These are phyloP conservation scores for Globisporangium emineosum DNA, from an alignment of 352 stramenopile genomes.

Conservation along the genomic window DNA sequence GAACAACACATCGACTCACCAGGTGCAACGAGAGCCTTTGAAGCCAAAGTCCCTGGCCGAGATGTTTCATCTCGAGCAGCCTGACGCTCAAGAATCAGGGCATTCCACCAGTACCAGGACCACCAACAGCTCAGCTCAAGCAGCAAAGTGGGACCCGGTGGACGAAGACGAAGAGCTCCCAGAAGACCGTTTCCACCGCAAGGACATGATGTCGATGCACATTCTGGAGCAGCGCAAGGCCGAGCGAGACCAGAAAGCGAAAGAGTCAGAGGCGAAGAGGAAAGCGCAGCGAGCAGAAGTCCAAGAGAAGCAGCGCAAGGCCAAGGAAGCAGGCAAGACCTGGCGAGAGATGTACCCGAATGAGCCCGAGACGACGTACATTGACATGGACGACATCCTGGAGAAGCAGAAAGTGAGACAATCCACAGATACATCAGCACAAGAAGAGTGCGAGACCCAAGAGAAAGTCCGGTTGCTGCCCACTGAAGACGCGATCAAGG, in stretches of 20 bases:
- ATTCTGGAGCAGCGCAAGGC: constrained; percentile 68
- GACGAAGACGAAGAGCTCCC: constrained; percentile 75
- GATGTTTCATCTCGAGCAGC: constrained; percentile 60
- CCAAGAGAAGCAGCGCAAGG: constrained; percentile 51
- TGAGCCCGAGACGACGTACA: constrained; percentile 71
- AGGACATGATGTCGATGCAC: constrained; percentile 87
- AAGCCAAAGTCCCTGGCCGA: constrained; percentile 56
- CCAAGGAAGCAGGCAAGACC: constrained; percentile 53
- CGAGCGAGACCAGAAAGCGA: constrained; percentile 58
- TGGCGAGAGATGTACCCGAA: constrained; percentile 81
- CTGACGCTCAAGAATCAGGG: neutral
- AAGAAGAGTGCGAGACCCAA: neutral
- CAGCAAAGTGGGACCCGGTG: constrained; percentile 51
- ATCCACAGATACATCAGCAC: constrained; percentile 19
- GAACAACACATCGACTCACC: neutral
- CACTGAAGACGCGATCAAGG: constrained; percentile 41
- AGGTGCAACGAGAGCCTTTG: neutral
- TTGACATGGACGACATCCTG: constrained; percentile 73
- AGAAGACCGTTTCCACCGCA: constrained; percentile 74
- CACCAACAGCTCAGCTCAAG: constrained; percentile 5
- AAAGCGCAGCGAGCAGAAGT: constrained; percentile 39
- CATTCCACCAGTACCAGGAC: neutral
- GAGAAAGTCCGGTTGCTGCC: constrained; percentile 23
- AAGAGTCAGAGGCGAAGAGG: constrained; percentile 55
- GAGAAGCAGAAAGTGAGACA: constrained; percentile 42